These are phyloP conservation scores for Hansfordia pulvinata DNA, from an alignment of 2,329 filamentous ascomycete species.

Conservation along the genomic window DNA sequence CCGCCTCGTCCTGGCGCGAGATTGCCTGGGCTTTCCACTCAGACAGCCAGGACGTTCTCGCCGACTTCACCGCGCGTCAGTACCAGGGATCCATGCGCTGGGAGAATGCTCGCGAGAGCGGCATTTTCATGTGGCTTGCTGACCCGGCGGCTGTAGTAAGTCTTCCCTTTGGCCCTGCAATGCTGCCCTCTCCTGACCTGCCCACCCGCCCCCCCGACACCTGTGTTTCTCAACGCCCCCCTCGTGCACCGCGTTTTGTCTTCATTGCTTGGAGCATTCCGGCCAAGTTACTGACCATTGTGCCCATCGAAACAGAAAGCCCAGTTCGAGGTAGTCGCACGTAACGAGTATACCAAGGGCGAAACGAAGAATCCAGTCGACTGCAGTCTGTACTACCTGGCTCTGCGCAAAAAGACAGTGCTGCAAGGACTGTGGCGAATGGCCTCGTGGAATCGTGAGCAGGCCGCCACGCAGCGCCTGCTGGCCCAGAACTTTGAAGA, in stretches of 20 bases:
- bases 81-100: slow-evolving; percentile 71
- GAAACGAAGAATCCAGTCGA: slow-evolving; percentile 83
- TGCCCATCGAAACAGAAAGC: slow-evolving; percentile 43
- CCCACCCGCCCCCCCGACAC: too few species aligned
- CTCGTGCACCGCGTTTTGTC: too few species aligned
- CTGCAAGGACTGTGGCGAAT: slow-evolving; percentile 90
- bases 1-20: slow-evolving; percentile 67
- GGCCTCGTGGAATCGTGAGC: slow-evolving; percentile 79
- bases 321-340: slow-evolving; percentile 82
- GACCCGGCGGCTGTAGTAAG: slow-evolving; percentile 64
- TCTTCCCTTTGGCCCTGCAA: slow-evolving; percentile 2
- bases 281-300: slow-evolving; percentile 4
- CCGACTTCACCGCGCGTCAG: slow-evolving; percentile 69
- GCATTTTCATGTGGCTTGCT: slow-evolving; percentile 89
- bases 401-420: slow-evolving; percentile 79
- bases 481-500: slow-evolving; percentile 86
- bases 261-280: neutral
- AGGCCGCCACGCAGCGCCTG: slow-evolving; percentile 63
- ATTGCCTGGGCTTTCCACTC: slow-evolving; percentile 81
- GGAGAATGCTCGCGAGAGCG: slow-evolving; percentile 74
- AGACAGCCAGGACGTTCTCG: slow-evolving; percentile 74
- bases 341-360: slow-evolving; percentile 82
- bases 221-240: too few species aligned
- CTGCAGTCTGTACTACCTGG: slow-evolving; percentile 84
- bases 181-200: slow-evolving; percentile 3